Base-by-base conservation (phyloP, 73 alveolate genomes). In the Blepharisma stoltei region DNA sequence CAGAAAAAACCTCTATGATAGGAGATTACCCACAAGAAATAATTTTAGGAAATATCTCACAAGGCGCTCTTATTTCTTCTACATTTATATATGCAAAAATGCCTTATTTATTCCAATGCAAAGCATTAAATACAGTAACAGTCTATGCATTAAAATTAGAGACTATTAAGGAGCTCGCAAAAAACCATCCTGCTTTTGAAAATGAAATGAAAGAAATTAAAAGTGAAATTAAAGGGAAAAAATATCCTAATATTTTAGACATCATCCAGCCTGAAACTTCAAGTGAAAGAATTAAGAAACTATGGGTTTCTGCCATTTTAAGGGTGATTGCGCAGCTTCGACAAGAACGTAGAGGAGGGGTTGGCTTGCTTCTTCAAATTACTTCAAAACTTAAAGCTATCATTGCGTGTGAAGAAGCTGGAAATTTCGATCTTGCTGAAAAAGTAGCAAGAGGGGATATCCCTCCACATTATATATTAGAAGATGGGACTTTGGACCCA, bases 21-120 rank as follows among this genome's bases (percentile, higher is more conserved):
- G 79, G 79, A 44, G 23, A 69, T 44, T 69, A 14, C 45, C 20
- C 60, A 0, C 65, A 69, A 69, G 79, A 69, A 69, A 69, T 69
- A 1, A 43, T 69, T 44, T 0, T 69, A 14, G 25, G 25, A 1
- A 43, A 18, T n/a, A 46, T 69, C 3, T 14, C 21, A 5, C 65
- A 18, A 38, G 79, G 79, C 11, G 73, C 73, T 60, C 49, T 60
- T 18, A 9, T 60, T 9, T 14, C 14, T 38, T 60, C 73, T 14
- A 60, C 18, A 20, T 38, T 60, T 18, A 38, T 25, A 4, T 5
- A 14, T n/a, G 14, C 18, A 8, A 8, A n/a, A 60, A 25, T 2
- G 2, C 18, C 37, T 14, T 9, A 8, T 14, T 11, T 18, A 20
- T 9, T 60, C 23, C 73, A 60, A 25, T 60, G 73, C 46, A 60